Evolutionary conservation across 768 basidiomycete genomes (phyloP).

Genomic region (Boletus sp.): DNA sequence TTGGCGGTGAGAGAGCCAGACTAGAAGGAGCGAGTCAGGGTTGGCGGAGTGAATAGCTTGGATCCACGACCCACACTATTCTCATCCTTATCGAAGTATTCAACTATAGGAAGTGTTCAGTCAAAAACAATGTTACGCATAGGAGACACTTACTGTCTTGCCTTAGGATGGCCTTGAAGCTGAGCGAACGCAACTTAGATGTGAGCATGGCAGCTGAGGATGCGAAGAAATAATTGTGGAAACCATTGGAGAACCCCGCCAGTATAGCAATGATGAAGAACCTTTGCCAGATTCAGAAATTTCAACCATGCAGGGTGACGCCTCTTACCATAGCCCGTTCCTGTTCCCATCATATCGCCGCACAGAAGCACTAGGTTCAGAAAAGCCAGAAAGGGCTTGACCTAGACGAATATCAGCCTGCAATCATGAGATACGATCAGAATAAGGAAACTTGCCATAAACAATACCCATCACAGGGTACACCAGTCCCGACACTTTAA

Average conservation of each 20-base stretch:
- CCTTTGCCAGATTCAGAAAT: conserved; percentile 35
- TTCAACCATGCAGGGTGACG: conserved; percentile 5
- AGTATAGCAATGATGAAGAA: conserved; percentile 80
- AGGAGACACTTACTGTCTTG: conserved; percentile 66
- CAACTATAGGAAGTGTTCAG: conserved; percentile 42
- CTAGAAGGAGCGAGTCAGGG: conserved; percentile 30
- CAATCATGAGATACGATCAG: not conserved
- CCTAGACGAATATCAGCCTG: conserved; percentile 32
- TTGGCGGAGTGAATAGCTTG: not conserved
- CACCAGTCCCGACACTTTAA: conserved; percentile 51
- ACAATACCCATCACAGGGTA: conserved; percentile 74
- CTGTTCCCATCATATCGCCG: conserved; percentile 63
- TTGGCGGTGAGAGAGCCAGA: conserved; percentile 79
- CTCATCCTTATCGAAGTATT: conserved; percentile 86
- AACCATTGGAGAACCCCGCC: conserved; percentile 55
- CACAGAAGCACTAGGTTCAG: conserved; percentile 34
- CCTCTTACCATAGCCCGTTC: conserved; percentile 60
- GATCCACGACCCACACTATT: conserved; percentile 53
- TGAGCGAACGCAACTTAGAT: conserved; percentile 63
- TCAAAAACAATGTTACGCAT: not conserved
- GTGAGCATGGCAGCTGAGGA: conserved; percentile 69
- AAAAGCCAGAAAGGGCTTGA: conserved; percentile 59
- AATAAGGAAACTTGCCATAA: conserved; percentile 37
- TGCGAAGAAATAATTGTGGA: conserved; percentile 73
- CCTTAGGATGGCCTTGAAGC: conserved; percentile 78